Conservation (phyloP, 192 early-diverging fungal species). For the Helicostylum pulchrum region DNA sequence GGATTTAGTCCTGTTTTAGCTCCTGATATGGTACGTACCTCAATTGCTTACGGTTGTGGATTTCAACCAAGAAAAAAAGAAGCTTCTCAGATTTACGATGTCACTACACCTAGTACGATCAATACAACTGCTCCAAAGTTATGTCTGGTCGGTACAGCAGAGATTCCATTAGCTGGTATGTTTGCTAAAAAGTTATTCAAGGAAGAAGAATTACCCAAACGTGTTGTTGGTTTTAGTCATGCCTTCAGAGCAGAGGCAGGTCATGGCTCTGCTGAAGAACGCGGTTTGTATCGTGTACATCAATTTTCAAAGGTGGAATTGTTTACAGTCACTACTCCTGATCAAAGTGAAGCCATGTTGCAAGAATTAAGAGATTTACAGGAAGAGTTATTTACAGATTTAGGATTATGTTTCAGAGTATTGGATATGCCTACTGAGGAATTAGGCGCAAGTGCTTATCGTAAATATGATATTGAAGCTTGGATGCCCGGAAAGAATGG, state of each 20-base stretch:
- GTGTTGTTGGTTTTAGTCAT: conserved; percentile 76
- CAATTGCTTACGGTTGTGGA: conserved; percentile 82
- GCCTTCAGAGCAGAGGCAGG: conserved; percentile 92
- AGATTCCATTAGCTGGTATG: conserved; percentile 89
- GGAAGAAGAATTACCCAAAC: conserved; percentile 60
- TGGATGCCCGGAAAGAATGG: conserved; percentile 91
- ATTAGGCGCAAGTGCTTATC: conserved; percentile 86
- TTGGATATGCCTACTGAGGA: conserved; percentile 93
- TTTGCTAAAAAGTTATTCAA: conserved; percentile 64
- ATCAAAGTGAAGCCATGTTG: conserved; percentile 64
- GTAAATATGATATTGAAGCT: conserved; percentile 92
- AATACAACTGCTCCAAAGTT: conserved; percentile 51
- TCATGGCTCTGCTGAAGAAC: conserved; percentile 76
- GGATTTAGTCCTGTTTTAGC: conserved; percentile 79
- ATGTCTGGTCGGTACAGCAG: conserved; percentile 84
- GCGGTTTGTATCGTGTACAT: conserved; percentile 89
- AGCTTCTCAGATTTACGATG: conserved; percentile 86
- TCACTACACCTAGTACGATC: conserved; percentile 38
- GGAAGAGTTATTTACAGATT: conserved; percentile 64
- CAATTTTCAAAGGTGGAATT: conserved; percentile 95
- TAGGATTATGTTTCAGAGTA: conserved; percentile 80
- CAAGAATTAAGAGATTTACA: conserved; percentile 74
- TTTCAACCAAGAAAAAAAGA: conserved; percentile 77
- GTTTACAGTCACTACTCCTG: conserved; percentile 67
- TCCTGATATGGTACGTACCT: conserved; percentile 79